Base-by-base conservation (phyloP, 169 alveolate species). In the Plasmodium berghei region DNA sequence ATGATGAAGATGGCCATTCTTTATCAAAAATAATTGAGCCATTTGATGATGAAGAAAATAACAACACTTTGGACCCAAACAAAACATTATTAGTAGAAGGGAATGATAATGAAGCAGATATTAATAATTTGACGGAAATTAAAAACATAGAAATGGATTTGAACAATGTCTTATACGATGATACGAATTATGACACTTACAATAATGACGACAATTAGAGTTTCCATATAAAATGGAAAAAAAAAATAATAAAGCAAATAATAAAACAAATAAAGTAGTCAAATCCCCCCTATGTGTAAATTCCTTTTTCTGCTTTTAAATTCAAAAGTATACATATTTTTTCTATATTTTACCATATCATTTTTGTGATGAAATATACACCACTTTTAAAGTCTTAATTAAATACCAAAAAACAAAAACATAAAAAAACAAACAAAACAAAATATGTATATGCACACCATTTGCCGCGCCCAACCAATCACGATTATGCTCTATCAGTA, bases 141-240 rank as follows among this genome's bases (percentile, higher is more conserved):
- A 77, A 77, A 22, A 77, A 54, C 61, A 18, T 77, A 6, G 80
- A 77, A 24, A 77, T 77, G 75, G 89, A 77, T 58, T 34, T 63
- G n/a, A 52, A 52, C 58, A 77, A 77, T 46, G 89, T 77, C 22
- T 75, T 77, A n/a, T 77, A 77, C 34, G 89, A 77, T 1, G 89
- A 77, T 56, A 42, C 66, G 20, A 77, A 62, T 59, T 77, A 77
- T 42, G 77, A 77, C 26, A 77, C 64, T 6, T 77, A 77, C 59
- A 64, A 77, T 59, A 77, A 77, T 64, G 89, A 77, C 12, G 89
- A 77, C 40, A 63, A 16, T 56, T 77, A 59, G 20, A 0, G 8
- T 0, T 2, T 4, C 42, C 42, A 34, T 4, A 34, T 34, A 34
- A 34, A 4, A 34, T 4, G 42, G 8, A 3, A 34, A 1, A 34